Evolutionary conservation across 2,329 filamentous ascomycete species (phyloP), one percentile per base, ranked within the genome.

Genomic region (Corniculantispora saksenae): DNA sequence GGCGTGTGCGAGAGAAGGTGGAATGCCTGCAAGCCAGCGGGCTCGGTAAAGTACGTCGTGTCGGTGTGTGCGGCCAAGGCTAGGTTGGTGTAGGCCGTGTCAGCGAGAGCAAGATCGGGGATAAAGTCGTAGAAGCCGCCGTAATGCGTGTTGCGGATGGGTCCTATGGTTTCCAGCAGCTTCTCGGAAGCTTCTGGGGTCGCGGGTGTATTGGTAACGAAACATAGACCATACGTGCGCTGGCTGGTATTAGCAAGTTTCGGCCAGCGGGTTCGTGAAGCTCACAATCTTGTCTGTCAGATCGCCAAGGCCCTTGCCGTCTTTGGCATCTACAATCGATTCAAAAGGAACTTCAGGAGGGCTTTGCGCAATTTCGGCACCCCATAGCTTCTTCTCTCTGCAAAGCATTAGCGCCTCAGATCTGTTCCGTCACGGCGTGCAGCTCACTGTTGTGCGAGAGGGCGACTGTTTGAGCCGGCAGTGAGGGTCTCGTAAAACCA

Each of bases 41-140:
- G 94, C 68, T 98, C 94, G 25, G 88, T 93, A 79, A 98, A 98
- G 78, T 99, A 98, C 1, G 94, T 97, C 8, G 88, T 98, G 78
- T 99, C 95, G 1, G 94, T 98, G 77, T 99, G 95, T 1, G 91
- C 90, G 23, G 88, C 87, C 3, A 99, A 85, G 1, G 89, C 89
- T 59, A 95, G 83, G 71, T 91, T 93, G 1, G 94, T 97, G 79
- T 98, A 99, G 3, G 93, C 93, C 1, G 92, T 96, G 73, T 97
- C 93, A 69, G 94, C 94, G 73, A 90, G 90, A 32, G 92, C 90
- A 27, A 97, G 85, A 76, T 97, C 91, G 6, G 94, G 91, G 1
- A 92, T 91, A 76, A 98, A 98, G 77, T 97, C 94, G 72, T 86
- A 86, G 73, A 85, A 84, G 66, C 79, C 87, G 80, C 92, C 94